Evolutionary conservation across 495 filamentous ascomycete species (phyloP).

Genomic region (Penicillium paxilli): DNA sequence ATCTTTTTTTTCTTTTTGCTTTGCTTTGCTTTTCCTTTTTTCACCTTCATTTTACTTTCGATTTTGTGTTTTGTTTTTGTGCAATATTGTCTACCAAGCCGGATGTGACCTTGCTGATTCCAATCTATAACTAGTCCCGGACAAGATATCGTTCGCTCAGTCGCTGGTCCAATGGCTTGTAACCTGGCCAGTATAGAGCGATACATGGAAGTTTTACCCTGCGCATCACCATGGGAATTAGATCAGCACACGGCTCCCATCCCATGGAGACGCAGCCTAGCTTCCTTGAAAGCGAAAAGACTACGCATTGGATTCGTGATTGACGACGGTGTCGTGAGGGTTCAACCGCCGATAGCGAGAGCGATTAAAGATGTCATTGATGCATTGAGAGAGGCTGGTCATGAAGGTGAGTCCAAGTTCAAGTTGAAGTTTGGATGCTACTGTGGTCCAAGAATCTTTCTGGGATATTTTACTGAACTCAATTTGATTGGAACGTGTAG

Average conservation of each 20-base stretch:
- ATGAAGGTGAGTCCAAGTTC: conserved; percentile 28
- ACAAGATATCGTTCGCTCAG: conserved; percentile 33
- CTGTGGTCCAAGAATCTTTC: no score
- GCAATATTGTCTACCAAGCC: no score
- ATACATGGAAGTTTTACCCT: conserved; percentile 32
- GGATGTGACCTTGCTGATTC: background rate
- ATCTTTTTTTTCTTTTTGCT: background rate
- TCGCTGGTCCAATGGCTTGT: conserved; percentile 31
- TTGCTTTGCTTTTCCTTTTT: background rate
- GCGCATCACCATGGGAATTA: conserved; percentile 27
- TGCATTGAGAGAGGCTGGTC: conserved; percentile 43
- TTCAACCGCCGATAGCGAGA: conserved; percentile 53
- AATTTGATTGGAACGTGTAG: conserved; percentile 14
- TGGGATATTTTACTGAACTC: background rate
- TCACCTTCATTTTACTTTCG: background rate
- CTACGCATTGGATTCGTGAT: conserved; percentile 53
- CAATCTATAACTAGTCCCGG: conserved; percentile 14
- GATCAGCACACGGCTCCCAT: conserved; percentile 41
- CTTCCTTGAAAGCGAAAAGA: conserved; percentile 23
- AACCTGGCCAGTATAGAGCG: conserved; percentile 26
- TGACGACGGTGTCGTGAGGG: conserved; percentile 55
- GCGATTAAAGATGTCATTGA: conserved; percentile 41
- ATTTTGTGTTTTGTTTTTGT: no score
- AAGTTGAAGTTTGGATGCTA: background rate
- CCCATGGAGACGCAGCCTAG: conserved; percentile 41